A percentile compares a stretch with the other conserved stretches of the same genome.
phyloP scores from a whole-genome alignment of 2,329 filamentous ascomycete genomes.

The Colletotrichum sp. region DNA sequence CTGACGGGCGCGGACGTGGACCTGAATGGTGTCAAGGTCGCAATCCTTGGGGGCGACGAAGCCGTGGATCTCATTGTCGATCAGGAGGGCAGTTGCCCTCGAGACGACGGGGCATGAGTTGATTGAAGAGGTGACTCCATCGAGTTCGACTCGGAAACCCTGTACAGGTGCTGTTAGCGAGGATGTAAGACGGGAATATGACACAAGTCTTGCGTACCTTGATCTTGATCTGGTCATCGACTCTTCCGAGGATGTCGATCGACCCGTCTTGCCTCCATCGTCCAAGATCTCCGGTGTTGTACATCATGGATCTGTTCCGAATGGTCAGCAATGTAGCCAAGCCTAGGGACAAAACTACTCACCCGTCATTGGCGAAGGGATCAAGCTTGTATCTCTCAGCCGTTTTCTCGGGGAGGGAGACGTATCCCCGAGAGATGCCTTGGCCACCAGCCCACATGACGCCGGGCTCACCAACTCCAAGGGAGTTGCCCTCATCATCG shows the following conservation, averaged over 20 bases:
- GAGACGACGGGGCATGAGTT: slow-evolving; percentile 49
- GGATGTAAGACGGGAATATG: not conserved
- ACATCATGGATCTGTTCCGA: slow-evolving; percentile 53
- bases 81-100: slow-evolving; percentile 51
- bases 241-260: slow-evolving; percentile 59
- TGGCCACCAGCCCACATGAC: slow-evolving; percentile 63
- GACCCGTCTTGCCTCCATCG: slow-evolving; percentile 58
- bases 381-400: slow-evolving; percentile 54
- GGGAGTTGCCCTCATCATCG: slow-evolving; percentile 45
- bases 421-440: slow-evolving; percentile 61
- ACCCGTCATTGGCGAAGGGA: slow-evolving; percentile 57
- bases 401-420: slow-evolving; percentile 58
- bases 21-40: slow-evolving; percentile 40
- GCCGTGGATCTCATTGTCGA: slow-evolving; percentile 53
- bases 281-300: slow-evolving; percentile 66
- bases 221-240: slow-evolving; percentile 67
- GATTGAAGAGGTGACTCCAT: slow-evolving; percentile 57
- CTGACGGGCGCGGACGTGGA: slow-evolving; percentile 43
- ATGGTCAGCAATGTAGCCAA: fast-evolving
- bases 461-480: slow-evolving; percentile 51
- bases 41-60: slow-evolving; percentile 41
- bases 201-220: not conserved
- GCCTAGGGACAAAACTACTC: slow-evolving; percentile 22
- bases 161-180: not conserved
- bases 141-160: slow-evolving; percentile 66